phyloP scores from a whole-genome alignment of 2,329 filamentous ascomycete genomes.

The Botrytis cinerea region DNA sequence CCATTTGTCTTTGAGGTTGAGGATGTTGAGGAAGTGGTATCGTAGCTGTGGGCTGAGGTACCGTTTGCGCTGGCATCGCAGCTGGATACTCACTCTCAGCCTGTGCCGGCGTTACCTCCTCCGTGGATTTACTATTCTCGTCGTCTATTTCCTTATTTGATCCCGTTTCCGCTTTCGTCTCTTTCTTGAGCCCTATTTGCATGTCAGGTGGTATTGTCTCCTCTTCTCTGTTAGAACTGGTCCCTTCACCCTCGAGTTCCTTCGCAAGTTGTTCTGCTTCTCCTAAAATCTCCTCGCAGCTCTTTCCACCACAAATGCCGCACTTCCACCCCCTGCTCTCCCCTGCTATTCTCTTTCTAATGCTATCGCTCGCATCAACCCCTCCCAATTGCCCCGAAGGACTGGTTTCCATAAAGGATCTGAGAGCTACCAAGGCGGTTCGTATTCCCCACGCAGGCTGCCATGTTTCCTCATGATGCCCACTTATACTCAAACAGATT shows the following conservation, averaged over 20 bases:
- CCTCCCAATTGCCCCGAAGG: slow-evolving; percentile 87
- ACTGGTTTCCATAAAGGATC: slow-evolving; percentile 92
- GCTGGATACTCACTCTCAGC: slow-evolving; percentile 55
- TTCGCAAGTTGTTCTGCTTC: slow-evolving; percentile 64
- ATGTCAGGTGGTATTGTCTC: slow-evolving; percentile 17
- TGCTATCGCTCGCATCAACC: slow-evolving; percentile 70
- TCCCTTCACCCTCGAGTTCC: slow-evolving; percentile 57
- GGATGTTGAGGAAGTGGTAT: slow-evolving; percentile 3
- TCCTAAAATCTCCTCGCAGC: slow-evolving; percentile 71
- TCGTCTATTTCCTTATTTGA: slow-evolving; percentile 1
- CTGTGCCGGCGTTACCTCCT: slow-evolving; percentile 45
- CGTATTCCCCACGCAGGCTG: slow-evolving; percentile 97
- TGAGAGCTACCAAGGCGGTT: slow-evolving; percentile 77
- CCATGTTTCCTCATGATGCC: slow-evolving; percentile 98
- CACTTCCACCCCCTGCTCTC: slow-evolving; percentile 70
- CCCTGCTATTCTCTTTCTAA: slow-evolving; percentile 68
- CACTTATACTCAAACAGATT: slow-evolving; percentile 91
- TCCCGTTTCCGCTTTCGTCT: slow-evolving; percentile 50
- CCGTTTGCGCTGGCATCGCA: slow-evolving; percentile 40
- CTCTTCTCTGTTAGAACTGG: slow-evolving; percentile 51
- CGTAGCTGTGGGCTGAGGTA: slow-evolving; percentile 41
- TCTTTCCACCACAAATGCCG: slow-evolving; percentile 64
- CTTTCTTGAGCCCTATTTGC: slow-evolving; percentile 42
- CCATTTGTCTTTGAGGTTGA: slow-evolving; percentile 21
- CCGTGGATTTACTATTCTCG: slow-evolving; percentile 2